Percentiles rank a stretch among this genome's conserved stretches.
Evolutionary conservation across 2,329 filamentous ascomycete genomes (phyloP).

Genomic region (Xylariaceae sp.): DNA sequence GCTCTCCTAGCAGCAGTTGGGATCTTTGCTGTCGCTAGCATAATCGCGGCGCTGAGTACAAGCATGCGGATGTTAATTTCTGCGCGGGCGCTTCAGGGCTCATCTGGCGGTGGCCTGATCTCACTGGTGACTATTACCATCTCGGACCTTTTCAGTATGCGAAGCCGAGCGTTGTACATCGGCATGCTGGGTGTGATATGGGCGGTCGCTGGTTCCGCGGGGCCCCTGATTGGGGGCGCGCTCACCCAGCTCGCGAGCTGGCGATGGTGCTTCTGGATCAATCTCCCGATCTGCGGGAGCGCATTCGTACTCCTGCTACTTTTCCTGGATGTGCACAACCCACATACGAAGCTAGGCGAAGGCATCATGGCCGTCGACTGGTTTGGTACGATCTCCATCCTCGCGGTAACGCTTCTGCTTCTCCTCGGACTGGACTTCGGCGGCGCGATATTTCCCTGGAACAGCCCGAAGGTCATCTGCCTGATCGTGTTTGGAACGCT

Average conservation of each 20-base stretch:
- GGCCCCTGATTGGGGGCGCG: constrained; percentile 30
- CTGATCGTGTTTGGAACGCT: constrained; percentile 43
- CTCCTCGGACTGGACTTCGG: constrained; percentile 47
- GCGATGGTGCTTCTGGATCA: constrained; percentile 34
- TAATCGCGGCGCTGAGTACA: constrained; percentile 39
- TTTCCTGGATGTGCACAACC: constrained; percentile 42
- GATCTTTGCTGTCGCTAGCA: constrained; percentile 42
- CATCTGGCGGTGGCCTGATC: constrained; percentile 41
- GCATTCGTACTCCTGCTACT: constrained; percentile 25
- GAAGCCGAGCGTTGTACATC: constrained; percentile 25
- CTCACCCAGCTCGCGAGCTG: constrained; percentile 26
- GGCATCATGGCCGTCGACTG: constrained; percentile 56
- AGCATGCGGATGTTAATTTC: constrained; percentile 44
- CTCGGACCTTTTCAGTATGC: constrained; percentile 42
- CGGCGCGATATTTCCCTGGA: constrained; percentile 43
- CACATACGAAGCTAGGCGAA: constrained; percentile 43
- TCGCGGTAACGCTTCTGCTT: constrained; percentile 40
- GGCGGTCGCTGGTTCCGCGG: constrained; percentile 41
- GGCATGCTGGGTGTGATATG: constrained; percentile 51
- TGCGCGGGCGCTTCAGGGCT: constrained; percentile 38
- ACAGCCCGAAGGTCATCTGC: constrained; percentile 38
- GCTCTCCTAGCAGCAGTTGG: constrained; percentile 39
- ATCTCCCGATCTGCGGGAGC: constrained; percentile 26
- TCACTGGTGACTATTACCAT: constrained; percentile 43
- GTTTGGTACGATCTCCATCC: constrained; percentile 41